Evolutionary conservation across 192 early-diverging fungal genomes (phyloP).

Genomic region (Phlyctochytrium arcticum): DNA sequence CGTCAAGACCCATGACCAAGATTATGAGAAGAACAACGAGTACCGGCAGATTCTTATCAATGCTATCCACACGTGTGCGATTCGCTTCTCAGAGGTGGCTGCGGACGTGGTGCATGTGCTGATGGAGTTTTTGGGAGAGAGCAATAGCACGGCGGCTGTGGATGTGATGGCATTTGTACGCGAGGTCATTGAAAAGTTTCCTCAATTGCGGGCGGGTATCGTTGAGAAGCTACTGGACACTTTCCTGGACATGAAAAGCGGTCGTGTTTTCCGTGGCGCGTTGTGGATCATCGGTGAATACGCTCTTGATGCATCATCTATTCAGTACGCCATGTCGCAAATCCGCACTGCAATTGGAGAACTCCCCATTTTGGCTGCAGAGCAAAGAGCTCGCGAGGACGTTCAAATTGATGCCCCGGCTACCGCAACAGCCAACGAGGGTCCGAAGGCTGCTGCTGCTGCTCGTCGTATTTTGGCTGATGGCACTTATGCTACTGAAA

Average conservation of each 20-base stretch:
- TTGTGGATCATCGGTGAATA: slow-evolving; percentile 99
- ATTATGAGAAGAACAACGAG: slow-evolving; percentile 88
- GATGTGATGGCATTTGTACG: slow-evolving; percentile 97
- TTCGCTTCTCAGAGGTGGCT: slow-evolving; percentile 93
- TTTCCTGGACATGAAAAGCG: slow-evolving; percentile 85
- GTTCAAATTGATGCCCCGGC: slow-evolving; percentile 47
- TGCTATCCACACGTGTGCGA: slow-evolving; percentile 92
- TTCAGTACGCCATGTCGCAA: slow-evolving; percentile 78
- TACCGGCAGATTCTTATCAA: slow-evolving; percentile 95
- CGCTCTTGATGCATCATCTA: slow-evolving; percentile 49
- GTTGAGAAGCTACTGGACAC: slow-evolving; percentile 73
- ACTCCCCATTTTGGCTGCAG: slow-evolving; percentile 90
- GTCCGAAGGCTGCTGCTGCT: slow-evolving; percentile 33
- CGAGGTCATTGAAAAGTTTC: slow-evolving; percentile 97
- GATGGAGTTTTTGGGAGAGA: slow-evolving; percentile 92
- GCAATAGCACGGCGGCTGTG: slow-evolving; percentile 78
- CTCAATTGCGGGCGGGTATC: slow-evolving; percentile 78
- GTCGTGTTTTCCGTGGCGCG: slow-evolving; percentile 91
- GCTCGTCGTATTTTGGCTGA: slow-evolving; percentile 84
- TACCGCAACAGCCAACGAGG: slow-evolving; percentile 39
- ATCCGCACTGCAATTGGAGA: slow-evolving; percentile 84
- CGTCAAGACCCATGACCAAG: slow-evolving; percentile 83
- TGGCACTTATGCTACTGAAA: slow-evolving; percentile 97
- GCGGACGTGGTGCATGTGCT: slow-evolving; percentile 93
- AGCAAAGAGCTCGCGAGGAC: slow-evolving; percentile 56